Base-by-base conservation (phyloP, 2,329 filamentous ascomycete genomes). In the Fusarium anguioides region DNA sequence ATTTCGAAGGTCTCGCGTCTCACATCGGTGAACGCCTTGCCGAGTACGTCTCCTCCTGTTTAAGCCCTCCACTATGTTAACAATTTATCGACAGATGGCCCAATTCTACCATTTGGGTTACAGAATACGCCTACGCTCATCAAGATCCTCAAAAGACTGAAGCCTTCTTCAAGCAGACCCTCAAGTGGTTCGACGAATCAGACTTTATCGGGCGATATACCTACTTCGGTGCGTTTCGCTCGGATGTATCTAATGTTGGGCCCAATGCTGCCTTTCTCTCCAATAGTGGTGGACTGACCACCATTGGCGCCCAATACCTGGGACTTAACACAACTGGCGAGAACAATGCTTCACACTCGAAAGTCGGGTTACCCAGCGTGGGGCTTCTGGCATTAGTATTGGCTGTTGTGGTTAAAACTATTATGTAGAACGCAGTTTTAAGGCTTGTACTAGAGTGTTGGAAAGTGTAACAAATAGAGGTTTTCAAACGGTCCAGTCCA, bases 221-320 rank as follows among this genome's bases (percentile, higher is more conserved):
- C 1, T 91, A 91, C 76, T 96, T 94, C 71, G 92, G 91, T 42
- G 85, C 89, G 10, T 95, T 95, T 75, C 85, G 91, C 50, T 87
- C 86, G 5, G 80, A 84, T 47, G 86, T 86, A 17, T 91, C 89
- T 64, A 95, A 94, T 68, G 89, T 94, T 8, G 92, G 92, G 0
- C 83, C 88, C 5, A 92, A 94, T 62, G 88, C 84, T 2, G 86
- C 88, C 2, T 90, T 96, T 82, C 81, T 95, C 44, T 89, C 87
- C 72, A 81, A 86, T 39, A 82, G 86, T 17, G 92, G 92, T 39
- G 73, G 87, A 61, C 79, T 96, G 64, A 94, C 92, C 2, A 87
- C 93, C 68, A 91, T 95, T 66, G 92, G 92, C 1, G 84, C 86
- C 4, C 91, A 89, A 89, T 96, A 95, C 76, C 77, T 96, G n/a